phyloP scores from a whole-genome alignment of 129 eudicot genomes.

The Smallanthus sonchifolius region DNA sequence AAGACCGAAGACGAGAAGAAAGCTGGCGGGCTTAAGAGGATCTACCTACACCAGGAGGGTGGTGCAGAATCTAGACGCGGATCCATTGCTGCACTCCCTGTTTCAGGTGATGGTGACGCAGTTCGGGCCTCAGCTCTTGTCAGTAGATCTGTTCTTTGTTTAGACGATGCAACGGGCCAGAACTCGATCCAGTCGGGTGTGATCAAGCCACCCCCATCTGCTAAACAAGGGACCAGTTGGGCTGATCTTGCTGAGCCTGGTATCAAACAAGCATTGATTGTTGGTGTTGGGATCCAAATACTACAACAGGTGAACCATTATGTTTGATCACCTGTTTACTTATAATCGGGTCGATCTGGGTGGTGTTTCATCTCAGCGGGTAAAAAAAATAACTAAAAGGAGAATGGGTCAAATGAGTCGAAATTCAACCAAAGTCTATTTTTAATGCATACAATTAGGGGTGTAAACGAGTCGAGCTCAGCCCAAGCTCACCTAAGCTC shows the following conservation, averaged over 20 bases:
- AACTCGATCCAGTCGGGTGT: slow-evolving; percentile 40
- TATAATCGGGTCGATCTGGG: background rate
- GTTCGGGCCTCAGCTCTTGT: slow-evolving; percentile 85
- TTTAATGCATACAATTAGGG: background rate
- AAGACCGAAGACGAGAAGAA: slow-evolving; percentile 50
- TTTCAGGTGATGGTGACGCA: slow-evolving; percentile 44
- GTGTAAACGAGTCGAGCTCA: too few relatives aligned
- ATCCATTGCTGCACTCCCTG: slow-evolving; percentile 50
- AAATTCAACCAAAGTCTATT: background rate
- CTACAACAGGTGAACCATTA: slow-evolving; percentile 77
- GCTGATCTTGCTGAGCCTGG: slow-evolving; percentile 81
- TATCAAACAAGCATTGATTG: slow-evolving; percentile 78
- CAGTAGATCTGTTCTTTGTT: slow-evolving; percentile 66
- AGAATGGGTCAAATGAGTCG: background rate
- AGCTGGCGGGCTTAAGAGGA: slow-evolving; percentile 61
- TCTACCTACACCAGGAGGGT: slow-evolving; percentile 71
- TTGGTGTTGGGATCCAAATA: slow-evolving; percentile 86
- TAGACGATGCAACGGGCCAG: slow-evolving; percentile 37
- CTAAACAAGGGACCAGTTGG: slow-evolving; percentile 54
- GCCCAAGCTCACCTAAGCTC: too few relatives aligned
- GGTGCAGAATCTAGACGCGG: slow-evolving; percentile 56
- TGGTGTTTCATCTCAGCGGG: background rate
- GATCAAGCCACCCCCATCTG: slow-evolving; percentile 39
- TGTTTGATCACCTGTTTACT: background rate
- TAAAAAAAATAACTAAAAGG: background rate